These are phyloP conservation scores for Sporisorium scitamineum DNA, from an alignment of 1,284 basidiomycete species.

Conservation along the genomic window DNA sequence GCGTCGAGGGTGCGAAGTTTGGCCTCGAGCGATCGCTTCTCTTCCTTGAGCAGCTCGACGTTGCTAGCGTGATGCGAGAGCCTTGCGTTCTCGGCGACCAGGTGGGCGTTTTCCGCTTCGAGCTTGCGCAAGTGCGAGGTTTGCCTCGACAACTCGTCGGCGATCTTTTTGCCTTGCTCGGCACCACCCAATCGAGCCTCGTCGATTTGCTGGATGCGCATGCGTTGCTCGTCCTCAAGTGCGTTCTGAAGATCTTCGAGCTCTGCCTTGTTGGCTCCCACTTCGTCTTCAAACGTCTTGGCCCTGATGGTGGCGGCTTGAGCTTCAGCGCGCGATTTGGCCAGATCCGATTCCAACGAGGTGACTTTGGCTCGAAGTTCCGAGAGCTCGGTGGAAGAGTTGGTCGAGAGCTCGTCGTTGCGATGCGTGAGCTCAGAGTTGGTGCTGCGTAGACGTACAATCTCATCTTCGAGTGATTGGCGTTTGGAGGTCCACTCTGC, in stretches of 20 bases:
- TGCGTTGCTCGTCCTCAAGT: conserved; percentile 47
- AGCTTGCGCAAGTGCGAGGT: conserved; percentile 41
- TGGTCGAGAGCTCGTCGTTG: conserved; percentile 30
- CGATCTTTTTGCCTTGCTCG: conserved; percentile 34
- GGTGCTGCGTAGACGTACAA: conserved; percentile 33
- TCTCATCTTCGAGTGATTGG: conserved; percentile 39
- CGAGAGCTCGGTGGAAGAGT: conserved; percentile 10
- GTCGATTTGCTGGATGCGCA: conserved; percentile 24
- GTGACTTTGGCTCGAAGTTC: conserved; percentile 19
- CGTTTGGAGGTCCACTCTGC: conserved; percentile 38
- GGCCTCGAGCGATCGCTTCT: conserved; percentile 59
- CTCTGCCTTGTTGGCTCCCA: conserved; percentile 39
- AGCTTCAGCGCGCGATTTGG: conserved; percentile 30
- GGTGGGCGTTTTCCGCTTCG: conserved; percentile 47
- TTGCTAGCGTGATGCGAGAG: conserved; percentile 38
- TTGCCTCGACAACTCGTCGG: conserved; percentile 42
- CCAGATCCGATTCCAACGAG: conserved; percentile 34
- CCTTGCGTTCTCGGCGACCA: conserved; percentile 48
- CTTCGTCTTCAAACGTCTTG: conserved; percentile 25
- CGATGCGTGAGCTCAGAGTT: conserved; percentile 41
- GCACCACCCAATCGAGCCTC: conserved; percentile 13
- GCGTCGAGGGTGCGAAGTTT: conserved; percentile 49
- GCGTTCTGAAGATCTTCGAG: conserved; percentile 50
- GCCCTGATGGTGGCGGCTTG: conserved; percentile 21
- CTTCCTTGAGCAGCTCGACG: conserved; percentile 61